Conservation (phyloP, 176 grass and related monocot genomes). For the Pontederia crassipes region DNA sequence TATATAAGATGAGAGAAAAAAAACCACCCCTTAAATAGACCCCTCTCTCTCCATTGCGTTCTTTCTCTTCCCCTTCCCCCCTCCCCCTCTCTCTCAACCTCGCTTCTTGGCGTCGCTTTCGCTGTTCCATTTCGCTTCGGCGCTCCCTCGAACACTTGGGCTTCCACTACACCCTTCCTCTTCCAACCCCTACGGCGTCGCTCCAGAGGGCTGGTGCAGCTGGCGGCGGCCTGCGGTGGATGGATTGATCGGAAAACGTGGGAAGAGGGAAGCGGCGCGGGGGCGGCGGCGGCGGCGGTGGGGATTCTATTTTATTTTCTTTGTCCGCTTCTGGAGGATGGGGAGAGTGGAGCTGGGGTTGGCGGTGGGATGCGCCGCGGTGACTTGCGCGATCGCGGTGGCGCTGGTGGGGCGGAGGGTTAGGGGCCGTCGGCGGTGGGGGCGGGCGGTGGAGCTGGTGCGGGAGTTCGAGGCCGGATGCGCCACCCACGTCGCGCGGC, state of each 20-base stretch:
- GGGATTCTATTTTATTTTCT: no score
- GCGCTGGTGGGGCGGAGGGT: conserved; percentile 24
- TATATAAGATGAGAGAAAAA: background rate
- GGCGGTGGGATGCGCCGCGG: conserved; percentile 30
- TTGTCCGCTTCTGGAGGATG: background rate
- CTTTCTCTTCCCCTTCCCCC: background rate
- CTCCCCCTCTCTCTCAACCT: background rate
- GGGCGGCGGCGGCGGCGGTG: background rate
- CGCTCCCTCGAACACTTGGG: background rate
- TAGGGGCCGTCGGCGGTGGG: conserved; percentile 30
- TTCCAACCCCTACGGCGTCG: background rate
- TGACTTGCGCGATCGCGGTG: conserved; percentile 38
- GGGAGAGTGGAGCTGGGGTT: conserved; percentile 38
- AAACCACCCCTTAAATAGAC: background rate
- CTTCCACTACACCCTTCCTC: conserved; percentile 3
- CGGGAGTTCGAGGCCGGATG: conserved; percentile 41
- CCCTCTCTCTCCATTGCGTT: background rate
- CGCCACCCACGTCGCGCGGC: conserved; percentile 40
- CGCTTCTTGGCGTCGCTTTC: background rate
- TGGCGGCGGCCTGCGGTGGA: background rate
- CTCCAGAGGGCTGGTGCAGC: background rate
- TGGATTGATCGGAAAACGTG: background rate
- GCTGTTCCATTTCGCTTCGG: background rate
- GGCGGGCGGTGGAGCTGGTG: conserved; percentile 32
- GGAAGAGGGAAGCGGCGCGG: conserved; percentile 20